Conservation (phyloP, 164 flowering plant genomes). For the Vitis rotundifolia region DNA sequence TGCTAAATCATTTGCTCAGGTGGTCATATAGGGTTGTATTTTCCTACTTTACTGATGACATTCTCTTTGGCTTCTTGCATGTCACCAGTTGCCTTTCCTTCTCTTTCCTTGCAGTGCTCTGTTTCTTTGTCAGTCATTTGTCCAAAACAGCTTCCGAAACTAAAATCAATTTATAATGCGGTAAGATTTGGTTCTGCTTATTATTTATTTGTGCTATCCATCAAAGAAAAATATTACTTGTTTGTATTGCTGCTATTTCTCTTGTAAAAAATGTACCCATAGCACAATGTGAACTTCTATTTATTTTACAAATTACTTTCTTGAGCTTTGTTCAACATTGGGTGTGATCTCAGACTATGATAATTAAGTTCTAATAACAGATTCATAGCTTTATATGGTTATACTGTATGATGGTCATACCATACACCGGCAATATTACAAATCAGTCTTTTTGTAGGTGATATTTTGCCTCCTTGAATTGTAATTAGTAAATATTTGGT, state of each 20-base stretch:
- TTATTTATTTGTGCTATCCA: not conserved
- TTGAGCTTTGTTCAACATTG: not conserved
- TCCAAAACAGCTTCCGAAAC: slow-evolving; percentile 85
- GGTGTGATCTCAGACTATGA: not conserved
- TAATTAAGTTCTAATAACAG: not conserved
- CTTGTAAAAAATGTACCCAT: not conserved
- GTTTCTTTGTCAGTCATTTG: slow-evolving; percentile 87
- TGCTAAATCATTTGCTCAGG: slow-evolving; percentile 81
- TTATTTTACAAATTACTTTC: not conserved
- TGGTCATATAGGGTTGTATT: slow-evolving; percentile 12
- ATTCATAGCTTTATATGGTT: not conserved
- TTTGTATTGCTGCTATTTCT: no score
- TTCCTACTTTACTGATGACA: not conserved
- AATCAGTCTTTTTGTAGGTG: not conserved
- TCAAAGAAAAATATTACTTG: no score
- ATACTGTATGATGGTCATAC: no score
- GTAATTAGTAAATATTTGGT: not conserved
- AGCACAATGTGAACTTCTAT: not conserved
- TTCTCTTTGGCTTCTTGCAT: not conserved
- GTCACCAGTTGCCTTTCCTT: slow-evolving; percentile 6
- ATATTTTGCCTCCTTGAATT: not conserved
- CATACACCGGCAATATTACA: no score
- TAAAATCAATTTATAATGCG: slow-evolving; percentile 72
- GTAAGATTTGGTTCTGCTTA: slow-evolving; percentile 34
- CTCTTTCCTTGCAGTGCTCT: slow-evolving; percentile 59